Evolutionary conservation across 1,284 basidiomycete species (phyloP).

Genomic region (Microbotryum intermedium): DNA sequence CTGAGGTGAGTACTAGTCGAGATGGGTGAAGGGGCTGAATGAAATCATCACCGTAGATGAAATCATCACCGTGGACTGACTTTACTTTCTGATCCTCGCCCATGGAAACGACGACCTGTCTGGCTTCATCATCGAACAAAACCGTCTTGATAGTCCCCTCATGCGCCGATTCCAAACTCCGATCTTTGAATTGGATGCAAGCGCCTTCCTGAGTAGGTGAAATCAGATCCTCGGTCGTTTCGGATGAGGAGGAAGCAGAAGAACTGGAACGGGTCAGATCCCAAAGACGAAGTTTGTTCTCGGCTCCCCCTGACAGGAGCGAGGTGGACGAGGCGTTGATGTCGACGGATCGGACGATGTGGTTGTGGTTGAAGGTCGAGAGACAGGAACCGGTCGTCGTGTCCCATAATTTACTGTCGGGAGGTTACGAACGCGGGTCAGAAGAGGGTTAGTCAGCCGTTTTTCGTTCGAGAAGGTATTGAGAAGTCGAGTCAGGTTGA

Average conservation of each 20-base stretch:
- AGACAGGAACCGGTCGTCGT: slow-evolving; percentile 76
- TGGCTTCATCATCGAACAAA: slow-evolving; percentile 73
- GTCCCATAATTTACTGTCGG: slow-evolving; percentile 90
- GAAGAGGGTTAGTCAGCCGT: background rate
- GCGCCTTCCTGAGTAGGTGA: slow-evolving; percentile 1
- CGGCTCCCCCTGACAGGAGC: slow-evolving; percentile 87
- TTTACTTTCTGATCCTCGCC: slow-evolving; percentile 86
- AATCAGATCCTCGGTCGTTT: slow-evolving; percentile 40
- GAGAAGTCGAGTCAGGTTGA: slow-evolving; percentile 19
- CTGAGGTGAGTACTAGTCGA: background rate
- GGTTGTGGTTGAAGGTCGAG: slow-evolving; percentile 92
- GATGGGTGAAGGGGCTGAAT: background rate
- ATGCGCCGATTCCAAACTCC: slow-evolving; percentile 44
- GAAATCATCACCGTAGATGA: too few species aligned
- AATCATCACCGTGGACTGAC: too few species aligned
- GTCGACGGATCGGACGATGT: slow-evolving; percentile 93
- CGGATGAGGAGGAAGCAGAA: slow-evolving; percentile 55
- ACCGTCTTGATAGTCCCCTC: slow-evolving; percentile 86
- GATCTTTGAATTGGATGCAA: slow-evolving; percentile 12
- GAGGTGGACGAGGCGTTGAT: slow-evolving; percentile 59
- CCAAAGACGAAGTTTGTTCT: slow-evolving; percentile 94
- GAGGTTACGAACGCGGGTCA: background rate
- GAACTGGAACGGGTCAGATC: slow-evolving; percentile 70
- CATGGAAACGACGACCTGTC: slow-evolving; percentile 69
- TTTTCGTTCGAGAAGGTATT: slow-evolving; percentile 2